Base-by-base conservation (phyloP, 23 red algal genomes). In the Pyropia haitanensis region DNA sequence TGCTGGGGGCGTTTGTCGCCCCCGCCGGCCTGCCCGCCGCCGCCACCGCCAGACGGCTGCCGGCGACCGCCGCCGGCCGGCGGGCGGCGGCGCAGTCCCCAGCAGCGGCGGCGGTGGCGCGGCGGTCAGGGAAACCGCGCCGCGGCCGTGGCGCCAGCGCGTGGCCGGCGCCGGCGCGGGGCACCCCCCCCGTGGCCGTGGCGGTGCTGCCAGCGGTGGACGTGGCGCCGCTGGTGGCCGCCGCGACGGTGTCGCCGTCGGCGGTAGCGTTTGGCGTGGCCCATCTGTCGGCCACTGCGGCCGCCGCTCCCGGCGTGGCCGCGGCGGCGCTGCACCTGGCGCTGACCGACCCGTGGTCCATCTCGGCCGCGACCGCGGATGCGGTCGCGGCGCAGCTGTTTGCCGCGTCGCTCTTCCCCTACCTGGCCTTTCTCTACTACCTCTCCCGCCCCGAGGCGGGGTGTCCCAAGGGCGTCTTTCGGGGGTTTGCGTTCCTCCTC, bases 401-500 rank as follows among this genome's bases (percentile, higher is more conserved):
- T 58, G 74, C 81, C 10, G 16, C 66, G 18, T 95, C 90, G 27
- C 69, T 87, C 18, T 19, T 82, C 26, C 90, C 90, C 14, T 95
- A 95, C 70, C 77, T 87, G 2, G 70, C 52, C 3, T 87, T 87
- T 27, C 73, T 95, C 24, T 88, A 84, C 67, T 82, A 54, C n/a
- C 29, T 95, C 7, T 66, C 57, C 28, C 62, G 58, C 17, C 19
- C 52, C 3, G 30, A 81, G 49, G 61, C 23, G 19, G 34, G 61
- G 31, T 81, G 74, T 18, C 77, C 90, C 0, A 56, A 53, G 31
- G 54, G 81, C 16, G 81, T 57, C 22, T 83, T 78, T 26, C 73
- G 72, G 17, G 90, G 90, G 13, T 95, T 95, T 51, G 63, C 71
- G 27, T 95, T 87, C 56, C 80, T 95, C 49, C 64, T 95, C 18